Evolutionary conservation across 352 stramenopile species (phyloP), one percentile per base, ranked within the genome.

Genomic region (Phytopythium kandeliae): DNA sequence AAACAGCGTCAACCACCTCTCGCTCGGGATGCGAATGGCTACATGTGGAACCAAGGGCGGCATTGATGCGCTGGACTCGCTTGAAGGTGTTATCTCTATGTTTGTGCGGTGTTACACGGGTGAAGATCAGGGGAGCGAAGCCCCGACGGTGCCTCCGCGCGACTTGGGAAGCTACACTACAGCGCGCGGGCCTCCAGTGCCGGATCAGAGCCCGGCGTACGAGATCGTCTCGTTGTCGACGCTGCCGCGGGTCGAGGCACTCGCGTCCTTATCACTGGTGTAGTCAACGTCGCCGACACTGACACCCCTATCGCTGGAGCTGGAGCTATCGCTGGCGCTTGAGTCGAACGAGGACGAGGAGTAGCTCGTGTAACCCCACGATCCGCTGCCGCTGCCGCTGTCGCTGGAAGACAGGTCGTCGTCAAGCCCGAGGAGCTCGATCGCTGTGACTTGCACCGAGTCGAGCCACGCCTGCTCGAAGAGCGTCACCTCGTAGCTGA

Each of bases 401-500:
- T 31, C 28, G 28, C 16, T 28, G 22, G 19, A 51, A 13, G 11
- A 26, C 24, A 34, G 10, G 6, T 40, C 40, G 47, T 54, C 8
- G 4, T 6, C 30, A 10, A 19, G 12, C 13, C n/a, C 24, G 21
- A 26, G 13, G 21, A 3, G 33, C 25, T 52, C 57, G 43, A 91
- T 86, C 34, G 48, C 48, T 49, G 62, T 85, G 34, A 92, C 72
- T 47, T 84, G 60, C 19, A 87, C 68, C 36, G 69, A 84, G 26
- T 66, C 42, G 13, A 33, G 82, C 71, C 75, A 88, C 48, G 55
- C 36, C 63, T 87, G 71, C 40, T 85, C 55, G 49, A 72, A 92
- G 21, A 89, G 51, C 48, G 67, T 44, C 51, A 92, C 68, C 24
- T 67, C 48, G 36, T 78, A 89, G 41, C 50, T 50, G 37, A 41